Conservation (phyloP, 352 stramenopile species). For the Phytophthora europaea region DNA sequence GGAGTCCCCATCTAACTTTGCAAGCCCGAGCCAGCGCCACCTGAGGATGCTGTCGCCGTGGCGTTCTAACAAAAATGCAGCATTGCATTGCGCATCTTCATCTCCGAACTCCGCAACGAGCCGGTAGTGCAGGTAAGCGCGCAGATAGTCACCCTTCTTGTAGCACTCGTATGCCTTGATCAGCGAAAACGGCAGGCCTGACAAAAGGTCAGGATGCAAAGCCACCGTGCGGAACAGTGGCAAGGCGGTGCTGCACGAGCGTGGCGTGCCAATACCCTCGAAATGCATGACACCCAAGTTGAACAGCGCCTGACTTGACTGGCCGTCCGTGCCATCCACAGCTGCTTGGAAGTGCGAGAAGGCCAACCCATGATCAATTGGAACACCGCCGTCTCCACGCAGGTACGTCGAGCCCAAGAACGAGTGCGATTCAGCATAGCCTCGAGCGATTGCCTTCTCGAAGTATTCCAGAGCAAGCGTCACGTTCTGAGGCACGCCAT, state of each 20-base stretch:
- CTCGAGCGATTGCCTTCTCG: slow-evolving; percentile 61
- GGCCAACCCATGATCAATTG: slow-evolving; percentile 52
- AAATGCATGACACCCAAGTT: slow-evolving; percentile 86
- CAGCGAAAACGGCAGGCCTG: slow-evolving; percentile 70
- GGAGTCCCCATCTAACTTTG: slow-evolving; percentile 4
- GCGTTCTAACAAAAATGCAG: slow-evolving; percentile 78
- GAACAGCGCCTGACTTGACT: slow-evolving; percentile 70
- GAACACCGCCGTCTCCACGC: slow-evolving; percentile 63
- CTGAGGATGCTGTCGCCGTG: slow-evolving; percentile 55
- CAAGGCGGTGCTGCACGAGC: slow-evolving; percentile 57
- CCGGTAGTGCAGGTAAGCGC: slow-evolving; percentile 78
- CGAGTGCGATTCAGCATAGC: slow-evolving; percentile 73
- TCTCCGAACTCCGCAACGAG: slow-evolving; percentile 71
- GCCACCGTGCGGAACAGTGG: slow-evolving; percentile 73
- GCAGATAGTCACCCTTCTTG: slow-evolving; percentile 66
- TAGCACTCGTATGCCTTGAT: slow-evolving; percentile 76
- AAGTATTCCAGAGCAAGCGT: slow-evolving; percentile 71
- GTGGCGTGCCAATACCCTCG: slow-evolving; percentile 57
- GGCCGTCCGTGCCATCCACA: slow-evolving; percentile 42
- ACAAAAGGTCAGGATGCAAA: slow-evolving; percentile 59
- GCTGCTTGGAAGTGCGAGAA: slow-evolving; percentile 75
- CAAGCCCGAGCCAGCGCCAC: slow-evolving; percentile 37
- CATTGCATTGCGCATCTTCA: slow-evolving; percentile 74
- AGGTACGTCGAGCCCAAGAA: slow-evolving; percentile 78
- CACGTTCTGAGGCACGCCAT: slow-evolving; percentile 67